Evolutionary conservation across 495 filamentous ascomycete species (phyloP), one percentile per base, ranked within the genome.

Genomic region (Xylaria scruposa): DNA sequence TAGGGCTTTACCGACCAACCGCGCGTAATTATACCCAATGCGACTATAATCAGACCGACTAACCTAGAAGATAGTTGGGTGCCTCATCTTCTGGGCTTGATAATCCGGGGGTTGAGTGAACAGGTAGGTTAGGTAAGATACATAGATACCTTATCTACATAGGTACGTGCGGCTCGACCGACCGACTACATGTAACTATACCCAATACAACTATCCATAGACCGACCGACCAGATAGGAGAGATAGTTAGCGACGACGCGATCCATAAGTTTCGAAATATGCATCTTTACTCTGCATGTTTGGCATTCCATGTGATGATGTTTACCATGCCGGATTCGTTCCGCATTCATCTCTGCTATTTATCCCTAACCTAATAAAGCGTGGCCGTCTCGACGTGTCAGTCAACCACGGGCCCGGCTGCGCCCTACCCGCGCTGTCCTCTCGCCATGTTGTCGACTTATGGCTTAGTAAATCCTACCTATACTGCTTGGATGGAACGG

Each of bases 301-400:
- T 56, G 53, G 26, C 53, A 56, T 56, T 13, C 53, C 53, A 56
- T 56, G 53, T 31, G 26, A 31, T 31, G 53, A 31, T 31, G 53
- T 56, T 56, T 56, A 10, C 53, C 53, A 56, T 2, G 53, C 53
- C 13, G 53, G 53, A 56, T 56, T 56, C 15, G 53, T 56, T 31
- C 13, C 53, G 26, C 53, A 31, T 56, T 15, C 26, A 56, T 31
- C 51, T 56, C 51, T 56, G 53, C 26, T 31, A 56, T 56, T 31
- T 17, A 56, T 56, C 53, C 53, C 26, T 31, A 56, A 8, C 53
- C 53, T 15, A 56, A 56, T 31, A 13, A 29, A 56, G 26, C 12
- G 53, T 56, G 58, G 33, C 21, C 9, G 33, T 47, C 46, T 33
- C 44, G 46, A 67, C 63, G 63, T 67, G 63, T 67, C 63, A 67